These are phyloP conservation scores for Lunasporangiospora selenospora DNA, from an alignment of 192 early-diverging fungal genomes.

Conservation along the genomic window DNA sequence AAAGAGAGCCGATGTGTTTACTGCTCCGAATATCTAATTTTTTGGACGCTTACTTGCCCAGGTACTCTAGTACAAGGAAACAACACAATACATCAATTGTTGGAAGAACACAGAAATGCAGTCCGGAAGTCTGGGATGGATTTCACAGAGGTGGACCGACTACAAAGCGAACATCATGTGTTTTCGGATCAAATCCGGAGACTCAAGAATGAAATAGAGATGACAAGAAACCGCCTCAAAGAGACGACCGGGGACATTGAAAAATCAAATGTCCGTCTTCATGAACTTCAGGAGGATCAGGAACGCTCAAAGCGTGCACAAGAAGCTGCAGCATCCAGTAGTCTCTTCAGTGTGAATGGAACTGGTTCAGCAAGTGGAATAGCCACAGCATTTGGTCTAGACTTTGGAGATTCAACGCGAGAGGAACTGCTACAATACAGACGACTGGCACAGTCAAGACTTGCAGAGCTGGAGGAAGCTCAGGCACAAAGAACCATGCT, in stretches of 20 bases:
- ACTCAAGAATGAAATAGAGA: slow-evolving; percentile 28
- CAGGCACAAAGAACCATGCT: slow-evolving; percentile 28
- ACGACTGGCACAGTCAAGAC: slow-evolving; percentile 21
- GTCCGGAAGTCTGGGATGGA: no score
- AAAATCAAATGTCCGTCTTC: slow-evolving; percentile 21
- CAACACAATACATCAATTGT: no score
- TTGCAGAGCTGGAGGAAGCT: slow-evolving; percentile 33
- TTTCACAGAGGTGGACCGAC: slow-evolving; percentile 21
- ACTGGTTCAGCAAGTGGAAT: slow-evolving; percentile 15
- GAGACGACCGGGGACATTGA: slow-evolving; percentile 27
- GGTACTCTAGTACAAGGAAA: no score
- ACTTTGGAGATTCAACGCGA: slow-evolving; percentile 6
- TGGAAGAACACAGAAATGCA: no score
- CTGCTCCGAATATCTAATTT: no score
- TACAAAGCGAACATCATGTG: slow-evolving; percentile 29
- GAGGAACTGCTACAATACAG: slow-evolving; percentile 39
- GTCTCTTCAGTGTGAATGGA: slow-evolving; percentile 39
- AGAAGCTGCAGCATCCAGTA: slow-evolving; percentile 32
- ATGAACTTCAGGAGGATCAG: slow-evolving; percentile 24
- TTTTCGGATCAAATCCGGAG: slow-evolving; percentile 32
- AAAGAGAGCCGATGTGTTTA: no score
- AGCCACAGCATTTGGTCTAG: slow-evolving; percentile 3
- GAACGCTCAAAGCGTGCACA: slow-evolving; percentile 32
- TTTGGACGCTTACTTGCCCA: no score
- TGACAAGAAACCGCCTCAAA: slow-evolving; percentile 27